phyloP scores from a whole-genome alignment of 164 flowering plant species.

The Aristolochia contorta region DNA sequence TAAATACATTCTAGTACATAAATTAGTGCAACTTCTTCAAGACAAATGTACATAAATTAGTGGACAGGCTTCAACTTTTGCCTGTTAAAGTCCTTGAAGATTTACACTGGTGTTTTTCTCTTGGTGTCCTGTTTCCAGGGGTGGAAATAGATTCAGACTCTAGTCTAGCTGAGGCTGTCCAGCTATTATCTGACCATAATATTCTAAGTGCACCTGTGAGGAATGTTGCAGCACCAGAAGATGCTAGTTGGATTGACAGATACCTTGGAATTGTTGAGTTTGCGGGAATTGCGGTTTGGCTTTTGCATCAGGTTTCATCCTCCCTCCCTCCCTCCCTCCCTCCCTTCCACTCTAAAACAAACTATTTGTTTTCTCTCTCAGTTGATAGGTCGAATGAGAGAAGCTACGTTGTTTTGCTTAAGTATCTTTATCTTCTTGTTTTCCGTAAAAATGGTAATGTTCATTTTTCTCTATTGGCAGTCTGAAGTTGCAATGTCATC shows the following conservation, averaged over 20 bases:
- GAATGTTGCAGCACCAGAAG: slow-evolving; percentile 77
- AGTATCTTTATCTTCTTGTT: neutral
- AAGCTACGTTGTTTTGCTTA: neutral
- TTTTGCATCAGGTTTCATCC: slow-evolving; percentile 85
- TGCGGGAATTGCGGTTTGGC: slow-evolving; percentile 94
- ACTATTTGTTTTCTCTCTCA: neutral
- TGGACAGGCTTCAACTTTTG: no score
- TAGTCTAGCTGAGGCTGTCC: slow-evolving; percentile 73
- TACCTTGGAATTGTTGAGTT: slow-evolving; percentile 90
- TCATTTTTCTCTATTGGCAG: slow-evolving; percentile 26
- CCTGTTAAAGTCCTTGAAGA: no score
- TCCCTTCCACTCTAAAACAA: neutral
- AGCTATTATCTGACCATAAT: no score
- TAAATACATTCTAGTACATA: no score
- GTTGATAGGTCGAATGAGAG: neutral
- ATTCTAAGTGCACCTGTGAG: slow-evolving; percentile 53
- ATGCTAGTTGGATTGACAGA: slow-evolving; percentile 94
- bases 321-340: neutral
- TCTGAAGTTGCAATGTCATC: slow-evolving; percentile 38
- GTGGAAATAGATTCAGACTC: slow-evolving; percentile 41
- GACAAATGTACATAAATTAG: no score
- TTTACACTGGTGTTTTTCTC: no score
- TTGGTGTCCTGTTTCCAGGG: slow-evolving; percentile 26
- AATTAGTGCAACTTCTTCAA: no score
- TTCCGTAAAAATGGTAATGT: neutral